Evolutionary conservation across 192 early-diverging fungal species (phyloP).

Genomic region (Paraglomus brasilianum): DNA sequence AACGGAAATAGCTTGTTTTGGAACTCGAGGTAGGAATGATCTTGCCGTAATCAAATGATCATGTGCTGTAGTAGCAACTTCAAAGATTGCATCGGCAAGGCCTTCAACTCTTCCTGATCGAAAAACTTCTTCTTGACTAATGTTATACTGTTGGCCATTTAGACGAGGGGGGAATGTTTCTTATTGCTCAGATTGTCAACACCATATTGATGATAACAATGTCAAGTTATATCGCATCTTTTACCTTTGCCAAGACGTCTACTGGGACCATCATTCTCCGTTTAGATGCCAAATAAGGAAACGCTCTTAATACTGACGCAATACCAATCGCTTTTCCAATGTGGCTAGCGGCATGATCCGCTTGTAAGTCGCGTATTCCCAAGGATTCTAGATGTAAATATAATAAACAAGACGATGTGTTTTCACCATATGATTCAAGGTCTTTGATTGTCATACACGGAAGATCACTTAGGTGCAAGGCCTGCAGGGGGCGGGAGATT

Average conservation of each 20-base stretch:
- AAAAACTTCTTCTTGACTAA: slow-evolving; percentile 77
- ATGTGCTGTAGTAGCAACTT: slow-evolving; percentile 81
- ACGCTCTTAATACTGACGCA: slow-evolving; percentile 66
- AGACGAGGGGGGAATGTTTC: neutral
- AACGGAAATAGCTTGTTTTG: slow-evolving; percentile 65
- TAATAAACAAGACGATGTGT: slow-evolving; percentile 80
- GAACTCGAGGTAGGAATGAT: slow-evolving; percentile 57
- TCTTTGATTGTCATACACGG: slow-evolving; percentile 70
- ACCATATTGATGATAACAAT: neutral
- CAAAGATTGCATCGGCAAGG: slow-evolving; percentile 79
- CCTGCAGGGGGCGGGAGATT: slow-evolving; percentile 38
- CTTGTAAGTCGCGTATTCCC: slow-evolving; percentile 74
- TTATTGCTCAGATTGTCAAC: neutral
- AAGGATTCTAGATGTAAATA: slow-evolving; percentile 89
- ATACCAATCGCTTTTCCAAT: slow-evolving; percentile 91
- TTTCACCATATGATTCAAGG: slow-evolving; percentile 88
- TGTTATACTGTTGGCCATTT: slow-evolving; percentile 64
- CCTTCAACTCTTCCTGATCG: slow-evolving; percentile 52
- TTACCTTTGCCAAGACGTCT: slow-evolving; percentile 76
- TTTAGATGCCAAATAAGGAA: slow-evolving; percentile 70
- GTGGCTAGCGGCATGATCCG: slow-evolving; percentile 88
- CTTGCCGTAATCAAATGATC: slow-evolving; percentile 73
- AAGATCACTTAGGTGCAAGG: slow-evolving; percentile 57
- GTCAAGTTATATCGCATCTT: neutral
- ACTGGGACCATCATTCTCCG: slow-evolving; percentile 71